These are phyloP conservation scores for Pythium dissotocum DNA, from an alignment of 352 stramenopile species.

Conservation along the genomic window DNA sequence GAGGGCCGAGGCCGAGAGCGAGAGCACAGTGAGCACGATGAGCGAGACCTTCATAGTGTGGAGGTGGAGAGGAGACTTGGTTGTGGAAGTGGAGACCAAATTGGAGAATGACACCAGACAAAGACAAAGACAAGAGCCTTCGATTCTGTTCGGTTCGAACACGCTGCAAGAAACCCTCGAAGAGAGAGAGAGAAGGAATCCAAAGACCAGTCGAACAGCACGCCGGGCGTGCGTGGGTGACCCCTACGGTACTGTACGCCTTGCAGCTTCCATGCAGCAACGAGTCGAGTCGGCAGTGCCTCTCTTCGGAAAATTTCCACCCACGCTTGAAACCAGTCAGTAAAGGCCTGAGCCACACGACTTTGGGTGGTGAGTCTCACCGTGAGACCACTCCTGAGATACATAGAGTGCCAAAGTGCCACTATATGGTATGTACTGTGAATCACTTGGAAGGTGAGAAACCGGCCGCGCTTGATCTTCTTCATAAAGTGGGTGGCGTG, in stretches of 20 bases:
- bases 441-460: slow-evolving; percentile 1
- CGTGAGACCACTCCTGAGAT: slow-evolving; percentile 1
- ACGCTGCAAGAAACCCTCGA: neutral
- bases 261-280: neutral
- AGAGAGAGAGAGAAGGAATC: neutral
- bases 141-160: neutral
- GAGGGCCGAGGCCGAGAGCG: slow-evolving; percentile 8
- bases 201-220: too few species aligned
- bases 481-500: neutral
- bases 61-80: slow-evolving; percentile 13
- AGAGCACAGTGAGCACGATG: slow-evolving; percentile 5
- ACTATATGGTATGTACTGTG: neutral
- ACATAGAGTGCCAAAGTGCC: neutral
- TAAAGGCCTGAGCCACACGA: slow-evolving; percentile 4
- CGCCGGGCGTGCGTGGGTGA: neutral
- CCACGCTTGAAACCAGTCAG: neutral
- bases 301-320: slow-evolving; percentile 6
- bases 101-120: slow-evolving; percentile 9
- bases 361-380: slow-evolving; percentile 2
- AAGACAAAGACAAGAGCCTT: neutral
- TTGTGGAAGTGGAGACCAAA: slow-evolving; percentile 14
- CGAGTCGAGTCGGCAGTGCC: neutral
- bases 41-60: slow-evolving; percentile 12
- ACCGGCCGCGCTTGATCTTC: neutral
- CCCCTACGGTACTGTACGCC: too few species aligned